Conservation (phyloP, 2,329 filamentous ascomycete genomes). For the Annulohypoxylon truncatum region DNA sequence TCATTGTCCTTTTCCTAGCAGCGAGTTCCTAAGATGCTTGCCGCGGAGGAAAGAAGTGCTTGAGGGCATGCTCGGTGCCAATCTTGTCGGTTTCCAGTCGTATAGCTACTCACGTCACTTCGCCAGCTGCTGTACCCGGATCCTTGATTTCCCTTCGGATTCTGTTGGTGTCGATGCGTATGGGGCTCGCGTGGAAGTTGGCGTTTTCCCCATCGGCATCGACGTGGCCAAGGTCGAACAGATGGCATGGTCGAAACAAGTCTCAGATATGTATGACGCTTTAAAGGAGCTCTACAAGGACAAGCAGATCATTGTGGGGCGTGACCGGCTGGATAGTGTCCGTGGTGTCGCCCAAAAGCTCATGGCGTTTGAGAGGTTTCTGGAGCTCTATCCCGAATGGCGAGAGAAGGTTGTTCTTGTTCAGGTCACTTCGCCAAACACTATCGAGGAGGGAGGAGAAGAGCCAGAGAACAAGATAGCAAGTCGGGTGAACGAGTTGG, state of each 20-base stretch:
- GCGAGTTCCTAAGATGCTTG: slow-evolving; percentile 91
- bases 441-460: slow-evolving; percentile 80
- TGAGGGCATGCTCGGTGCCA: slow-evolving; percentile 88
- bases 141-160: slow-evolving; percentile 90
- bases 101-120: slow-evolving; percentile 97
- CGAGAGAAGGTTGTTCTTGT: slow-evolving; percentile 91
- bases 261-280: slow-evolving; percentile 77
- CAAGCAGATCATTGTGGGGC: slow-evolving; percentile 94
- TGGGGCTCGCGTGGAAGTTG: slow-evolving; percentile 87
- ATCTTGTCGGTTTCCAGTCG: slow-evolving; percentile 94
- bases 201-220: slow-evolving; percentile 95
- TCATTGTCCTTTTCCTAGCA: slow-evolving; percentile 94
- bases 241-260: slow-evolving; percentile 76
- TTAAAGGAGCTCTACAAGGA: slow-evolving; percentile 84
- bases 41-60: slow-evolving; percentile 90
- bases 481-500: slow-evolving; percentile 89
- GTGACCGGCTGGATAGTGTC: slow-evolving; percentile 92
- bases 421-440: slow-evolving; percentile 91
- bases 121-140: slow-evolving; percentile 89
- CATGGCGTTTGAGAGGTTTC: slow-evolving; percentile 91
- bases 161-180: slow-evolving; percentile 88
- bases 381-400: slow-evolving; percentile 92
- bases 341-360: slow-evolving; percentile 96
- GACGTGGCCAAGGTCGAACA: slow-evolving; percentile 83
- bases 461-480: slow-evolving; percentile 83